phyloP scores from a whole-genome alignment of 1,139 yeast genomes.

The Scheffersomyces lignicola region DNA sequence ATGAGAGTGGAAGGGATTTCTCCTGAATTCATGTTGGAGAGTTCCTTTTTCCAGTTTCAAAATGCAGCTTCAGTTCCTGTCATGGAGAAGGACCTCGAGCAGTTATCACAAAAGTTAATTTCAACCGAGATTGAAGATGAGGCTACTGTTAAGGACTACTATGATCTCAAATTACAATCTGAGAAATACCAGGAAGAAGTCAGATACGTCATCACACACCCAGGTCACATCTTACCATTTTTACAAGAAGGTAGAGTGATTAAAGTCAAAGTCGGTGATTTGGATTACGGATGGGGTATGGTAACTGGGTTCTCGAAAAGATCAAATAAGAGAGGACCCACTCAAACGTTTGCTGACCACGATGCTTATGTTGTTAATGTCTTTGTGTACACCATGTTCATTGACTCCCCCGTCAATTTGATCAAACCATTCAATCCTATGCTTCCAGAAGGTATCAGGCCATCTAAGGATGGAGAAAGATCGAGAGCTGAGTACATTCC shows the following conservation, averaged over 20 bases:
- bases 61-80: slow-evolving; percentile 87
- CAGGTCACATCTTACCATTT: slow-evolving; percentile 79
- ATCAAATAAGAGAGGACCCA: slow-evolving; percentile 44
- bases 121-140: slow-evolving; percentile 70
- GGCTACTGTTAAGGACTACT: slow-evolving; percentile 71
- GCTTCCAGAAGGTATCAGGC: slow-evolving; percentile 86
- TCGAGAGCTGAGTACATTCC: slow-evolving; percentile 80
- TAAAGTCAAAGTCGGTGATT: slow-evolving; percentile 56
- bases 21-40: slow-evolving; percentile 94
- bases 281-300: slow-evolving; percentile 94
- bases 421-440: slow-evolving; percentile 72
- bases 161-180: slow-evolving; percentile 74
- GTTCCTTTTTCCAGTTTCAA: slow-evolving; percentile 94
- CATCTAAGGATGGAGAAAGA: slow-evolving; percentile 71
- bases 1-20: slow-evolving; percentile 98
- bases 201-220: slow-evolving; percentile 85
- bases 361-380: slow-evolving; percentile 88
- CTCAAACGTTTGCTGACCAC: slow-evolving; percentile 65
- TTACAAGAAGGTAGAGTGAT: slow-evolving; percentile 87
- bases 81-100: slow-evolving; percentile 64
- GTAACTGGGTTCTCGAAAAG: slow-evolving; percentile 78
- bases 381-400: slow-evolving; percentile 75
- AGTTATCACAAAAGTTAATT: slow-evolving; percentile 50
- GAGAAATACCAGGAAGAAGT: slow-evolving; percentile 73
- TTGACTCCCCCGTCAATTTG: slow-evolving; percentile 71